Evolutionary conservation across 208 protist genomes (phyloP).

Genomic region (Acanthamoeba polyphaga): DNA sequence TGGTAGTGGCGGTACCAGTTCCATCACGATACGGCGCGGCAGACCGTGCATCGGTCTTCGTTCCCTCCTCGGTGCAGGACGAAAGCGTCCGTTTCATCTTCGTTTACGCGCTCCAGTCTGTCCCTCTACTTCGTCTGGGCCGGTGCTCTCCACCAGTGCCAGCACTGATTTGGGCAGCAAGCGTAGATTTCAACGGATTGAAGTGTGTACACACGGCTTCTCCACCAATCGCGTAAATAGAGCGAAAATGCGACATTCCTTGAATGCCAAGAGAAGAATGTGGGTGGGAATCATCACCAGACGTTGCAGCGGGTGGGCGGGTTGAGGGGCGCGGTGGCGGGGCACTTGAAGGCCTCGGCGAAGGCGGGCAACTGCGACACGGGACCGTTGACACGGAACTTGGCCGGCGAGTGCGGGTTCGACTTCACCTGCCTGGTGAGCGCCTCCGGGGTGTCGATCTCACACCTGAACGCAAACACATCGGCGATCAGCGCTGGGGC

Average conservation of each 20-base stretch:
- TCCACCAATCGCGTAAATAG: neutral
- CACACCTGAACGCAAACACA: neutral
- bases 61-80: neutral
- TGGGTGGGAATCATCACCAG: neutral
- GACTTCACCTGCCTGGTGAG: conserved; percentile 7
- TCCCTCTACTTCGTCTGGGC: neutral
- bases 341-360: conserved; percentile 58
- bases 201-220: neutral
- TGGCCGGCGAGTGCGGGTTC: conserved; percentile 58
- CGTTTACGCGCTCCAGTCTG: neutral
- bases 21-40: neutral
- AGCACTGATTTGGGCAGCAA: neutral
- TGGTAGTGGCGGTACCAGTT: neutral
- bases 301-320: conserved; percentile 42
- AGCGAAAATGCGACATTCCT: neutral
- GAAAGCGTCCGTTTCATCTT: neutral
- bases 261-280: too few relatives aligned
- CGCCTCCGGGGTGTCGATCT: conserved; percentile 9
- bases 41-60: neutral
- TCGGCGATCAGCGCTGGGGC: too few relatives aligned
- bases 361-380: conserved; percentile 49
- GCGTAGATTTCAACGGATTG: neutral
- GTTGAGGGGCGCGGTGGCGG: conserved; percentile 62
- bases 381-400: conserved; percentile 46
- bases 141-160: too few relatives aligned